A percentile compares a stretch with the other conserved stretches of the same genome.
Conservation (phyloP, 768 basidiomycete genomes). For the Hypholoma sublateritium region DNA sequence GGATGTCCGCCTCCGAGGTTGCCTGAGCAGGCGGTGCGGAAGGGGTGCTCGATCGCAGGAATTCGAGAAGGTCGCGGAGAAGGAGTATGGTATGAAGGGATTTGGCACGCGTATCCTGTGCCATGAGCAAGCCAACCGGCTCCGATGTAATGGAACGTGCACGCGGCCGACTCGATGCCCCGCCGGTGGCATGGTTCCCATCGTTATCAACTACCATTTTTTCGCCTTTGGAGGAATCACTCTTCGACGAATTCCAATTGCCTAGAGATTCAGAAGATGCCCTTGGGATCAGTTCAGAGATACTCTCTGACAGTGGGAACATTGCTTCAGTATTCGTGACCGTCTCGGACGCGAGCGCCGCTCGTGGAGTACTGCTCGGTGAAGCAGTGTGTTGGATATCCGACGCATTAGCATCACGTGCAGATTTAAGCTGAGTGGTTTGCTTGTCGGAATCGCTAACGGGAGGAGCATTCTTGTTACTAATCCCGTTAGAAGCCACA, state of each 20-base stretch:
- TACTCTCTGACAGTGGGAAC: neutral
- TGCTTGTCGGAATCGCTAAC: too few species aligned
- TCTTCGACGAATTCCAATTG: neutral
- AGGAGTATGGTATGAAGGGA: conserved; percentile 14
- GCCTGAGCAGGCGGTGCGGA: neutral
- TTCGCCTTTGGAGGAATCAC: neutral
- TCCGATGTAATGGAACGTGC: neutral
- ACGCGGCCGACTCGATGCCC: neutral
- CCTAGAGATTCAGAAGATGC: neutral
- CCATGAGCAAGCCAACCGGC: conserved; percentile 4
- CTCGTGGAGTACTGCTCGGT: too few species aligned
- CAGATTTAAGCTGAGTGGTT: too few species aligned
- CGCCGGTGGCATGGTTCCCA: neutral
- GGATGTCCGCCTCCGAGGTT: neutral
- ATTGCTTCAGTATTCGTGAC: neutral
- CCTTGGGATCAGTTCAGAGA: neutral
- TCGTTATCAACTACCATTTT: neutral
- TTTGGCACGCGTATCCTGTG: conserved; percentile 7
- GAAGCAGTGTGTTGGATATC: too few species aligned
- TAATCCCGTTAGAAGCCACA: too few species aligned
- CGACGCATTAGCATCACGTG: too few species aligned
- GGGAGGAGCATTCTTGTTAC: too few species aligned
- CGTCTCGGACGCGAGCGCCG: too few species aligned
- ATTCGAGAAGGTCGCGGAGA: conserved; percentile 14
- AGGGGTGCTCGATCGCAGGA: conserved; percentile 1